Conservation (phyloP, 2,329 filamentous ascomycete species). For the Sarocladiaceae sp. region DNA sequence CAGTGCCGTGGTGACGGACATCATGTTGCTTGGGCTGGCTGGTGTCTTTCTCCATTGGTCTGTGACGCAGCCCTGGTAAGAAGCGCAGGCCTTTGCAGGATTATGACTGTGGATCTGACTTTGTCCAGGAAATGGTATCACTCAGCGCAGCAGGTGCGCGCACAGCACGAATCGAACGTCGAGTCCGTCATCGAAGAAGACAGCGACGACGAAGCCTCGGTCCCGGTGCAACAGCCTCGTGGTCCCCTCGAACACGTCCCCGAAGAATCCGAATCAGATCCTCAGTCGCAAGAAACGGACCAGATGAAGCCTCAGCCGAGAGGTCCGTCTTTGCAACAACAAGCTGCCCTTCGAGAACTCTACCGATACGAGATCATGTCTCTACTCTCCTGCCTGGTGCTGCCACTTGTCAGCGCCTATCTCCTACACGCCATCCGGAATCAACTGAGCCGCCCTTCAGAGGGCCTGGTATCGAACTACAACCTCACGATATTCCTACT, state of each 20-base stretch:
- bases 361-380: conserved; percentile 70
- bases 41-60: conserved; percentile 90
- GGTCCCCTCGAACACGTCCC: conserved; percentile 35
- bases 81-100: neutral
- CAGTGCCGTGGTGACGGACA: conserved; percentile 73
- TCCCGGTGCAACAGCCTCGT: conserved; percentile 14
- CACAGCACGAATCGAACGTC: conserved; percentile 38
- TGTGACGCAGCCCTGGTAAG: conserved; percentile 80
- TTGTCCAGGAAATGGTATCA: conserved; percentile 64
- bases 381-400: conserved; percentile 69
- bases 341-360: conserved; percentile 54
- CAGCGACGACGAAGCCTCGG: conserved; percentile 30
- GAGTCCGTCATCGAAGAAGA: conserved; percentile 38
- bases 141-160: conserved; percentile 58
- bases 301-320: conserved; percentile 8
- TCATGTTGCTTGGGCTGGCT: conserved; percentile 72
- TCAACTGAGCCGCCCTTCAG: conserved; percentile 75
- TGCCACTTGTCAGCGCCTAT: conserved; percentile 74
- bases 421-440: conserved; percentile 74
- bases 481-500: conserved; percentile 88
- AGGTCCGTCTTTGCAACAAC: conserved; percentile 18
- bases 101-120: neutral
- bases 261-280: conserved; percentile 30
- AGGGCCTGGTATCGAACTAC: conserved; percentile 84
- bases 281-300: conserved; percentile 14